Base-by-base conservation (phyloP, 257 asterid genomes). In the Thymus mandschuricus region DNA sequence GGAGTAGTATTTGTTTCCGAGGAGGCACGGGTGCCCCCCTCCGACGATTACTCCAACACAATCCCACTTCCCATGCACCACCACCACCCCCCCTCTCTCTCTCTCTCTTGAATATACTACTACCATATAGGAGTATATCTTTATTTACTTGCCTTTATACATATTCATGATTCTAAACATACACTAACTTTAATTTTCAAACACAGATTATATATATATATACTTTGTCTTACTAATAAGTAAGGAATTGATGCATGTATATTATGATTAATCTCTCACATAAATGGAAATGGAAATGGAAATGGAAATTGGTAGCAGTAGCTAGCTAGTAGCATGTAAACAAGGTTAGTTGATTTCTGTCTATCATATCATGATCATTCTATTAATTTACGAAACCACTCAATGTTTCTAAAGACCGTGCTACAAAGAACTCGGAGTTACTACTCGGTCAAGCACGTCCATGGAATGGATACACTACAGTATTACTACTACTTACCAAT, bases 21-120 rank as follows among this genome's bases (percentile, higher is more conserved):
- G 89, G 83, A 77, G 83, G 85, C 89, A 84, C 86, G 85, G 85
- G 85, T 80, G 85, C 77, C 69, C 80, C 72, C 85, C 80, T 75
- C 86, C 89, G 89, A 74, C 81, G 85, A 84, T 84, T 79, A 79
- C 86, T 84, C 89, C 89, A 75, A 81, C 71, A 60, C 84, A 79
- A 75, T 81, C 85, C 83, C 89, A 84, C 77, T 81, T 70, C 86
- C 85, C 85, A 72, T 66, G 77, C 28, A 79, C 1, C 60, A 5
- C 57, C n/a, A 40, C 38, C 54, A 10, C 69, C 4, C 56, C 31
- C 55, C 31, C 56, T 49, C 12, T 45, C 50, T 45, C 50, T 34
- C 63, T 57, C 52, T 52, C 59, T 62, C 60, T 3, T 31, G 13
- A 15, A 48, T 6, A 48, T n/a, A 51, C 0, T 5, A 3, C 6